Evolutionary conservation across 2,329 filamentous ascomycete species (phyloP), one percentile per base, ranked within the genome.

Genomic region (Aspergillus versicolor): DNA sequence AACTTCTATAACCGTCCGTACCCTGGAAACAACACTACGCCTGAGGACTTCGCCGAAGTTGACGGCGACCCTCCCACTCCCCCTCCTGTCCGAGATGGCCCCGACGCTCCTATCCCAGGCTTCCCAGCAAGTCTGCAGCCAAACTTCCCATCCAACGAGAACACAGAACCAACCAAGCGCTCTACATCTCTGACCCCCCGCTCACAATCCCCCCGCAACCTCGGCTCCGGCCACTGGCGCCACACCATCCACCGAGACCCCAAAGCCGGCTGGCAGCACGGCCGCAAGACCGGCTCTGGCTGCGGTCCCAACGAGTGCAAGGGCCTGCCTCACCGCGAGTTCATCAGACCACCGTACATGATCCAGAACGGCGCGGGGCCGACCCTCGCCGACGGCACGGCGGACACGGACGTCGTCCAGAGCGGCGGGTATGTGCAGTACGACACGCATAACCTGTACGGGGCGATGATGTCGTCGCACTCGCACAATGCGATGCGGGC

Each of bases 371-470:
- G 80, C 44, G 82, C 82, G 1, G 83, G 82, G 1, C 67, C 66
- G 13, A 77, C 88, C 88, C 67, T 79, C 3, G 73, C 71, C 40
- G 84, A 84, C 69, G 79, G 83, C 66, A 87, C 88, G 0, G 82
- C 90, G 52, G 80, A 85, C 61, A 89, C 88, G 0, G 83, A 90
- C 66, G 74, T 90, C 8, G 80, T 87, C 7, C 88, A 91, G 69
- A 61, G 66, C 1, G 80, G 88, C 56, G 88, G 88, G 13, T 72
- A 86, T 37, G 78, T 79, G n/a, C 84, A 89, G 70, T 91, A 90
- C 67, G 90, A 92, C 63, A 89, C 86, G 0, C 89, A 92, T 70
- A 92, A 92, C 64, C 72, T 92, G 1, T 91, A 90, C 70, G 90
- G 90, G 1, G 83, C 84, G 7, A 86, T 90, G 85, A 92, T 92